Evolutionary conservation across 495 filamentous ascomycete species (phyloP).

Genomic region (Tuber indicum): DNA sequence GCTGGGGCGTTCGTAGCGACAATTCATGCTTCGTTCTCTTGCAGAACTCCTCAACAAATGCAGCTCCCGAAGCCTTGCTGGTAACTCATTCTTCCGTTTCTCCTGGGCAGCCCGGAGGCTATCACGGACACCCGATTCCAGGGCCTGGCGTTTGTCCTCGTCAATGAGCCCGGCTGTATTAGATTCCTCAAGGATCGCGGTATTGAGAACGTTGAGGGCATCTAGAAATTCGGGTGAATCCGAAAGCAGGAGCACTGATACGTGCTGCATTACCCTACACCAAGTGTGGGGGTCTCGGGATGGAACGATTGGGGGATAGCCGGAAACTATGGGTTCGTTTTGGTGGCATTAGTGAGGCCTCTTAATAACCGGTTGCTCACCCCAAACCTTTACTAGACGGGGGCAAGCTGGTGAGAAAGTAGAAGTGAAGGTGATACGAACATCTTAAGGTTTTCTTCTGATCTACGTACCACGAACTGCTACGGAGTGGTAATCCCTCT

Average conservation of each 20-base stretch:
- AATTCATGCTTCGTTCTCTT: conserved; percentile 5
- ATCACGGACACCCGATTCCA: not conserved
- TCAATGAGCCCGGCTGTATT: not conserved
- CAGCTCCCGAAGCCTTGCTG: conserved; percentile 8
- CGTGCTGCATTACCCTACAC: conserved; percentile 42
- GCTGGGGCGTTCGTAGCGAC: not conserved
- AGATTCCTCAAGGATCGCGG: conserved; percentile 9
- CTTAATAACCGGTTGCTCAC: not conserved
- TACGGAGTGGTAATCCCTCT: conserved; percentile 30
- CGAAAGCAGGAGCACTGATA: conserved; percentile 47
- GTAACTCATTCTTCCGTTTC: conserved; percentile 8
- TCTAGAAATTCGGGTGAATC: conserved; percentile 45
- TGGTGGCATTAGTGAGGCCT: not conserved
- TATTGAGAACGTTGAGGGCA: conserved; percentile 29
- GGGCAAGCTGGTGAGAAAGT: not conserved
- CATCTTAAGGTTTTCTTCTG: conserved; percentile 27
- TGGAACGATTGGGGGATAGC: conserved; percentile 36
- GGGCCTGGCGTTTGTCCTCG: not conserved
- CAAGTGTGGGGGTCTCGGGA: conserved; percentile 34
- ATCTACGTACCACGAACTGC: conserved; percentile 30
- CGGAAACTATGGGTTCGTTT: conserved; percentile 24
- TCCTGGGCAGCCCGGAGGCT: not conserved
- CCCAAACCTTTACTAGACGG: not conserved
- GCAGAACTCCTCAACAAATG: conserved; percentile 7
- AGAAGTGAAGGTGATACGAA: conserved; percentile 8